Conservation (phyloP, 148 eudicot genomes). For the Chenopodium quinoa region DNA sequence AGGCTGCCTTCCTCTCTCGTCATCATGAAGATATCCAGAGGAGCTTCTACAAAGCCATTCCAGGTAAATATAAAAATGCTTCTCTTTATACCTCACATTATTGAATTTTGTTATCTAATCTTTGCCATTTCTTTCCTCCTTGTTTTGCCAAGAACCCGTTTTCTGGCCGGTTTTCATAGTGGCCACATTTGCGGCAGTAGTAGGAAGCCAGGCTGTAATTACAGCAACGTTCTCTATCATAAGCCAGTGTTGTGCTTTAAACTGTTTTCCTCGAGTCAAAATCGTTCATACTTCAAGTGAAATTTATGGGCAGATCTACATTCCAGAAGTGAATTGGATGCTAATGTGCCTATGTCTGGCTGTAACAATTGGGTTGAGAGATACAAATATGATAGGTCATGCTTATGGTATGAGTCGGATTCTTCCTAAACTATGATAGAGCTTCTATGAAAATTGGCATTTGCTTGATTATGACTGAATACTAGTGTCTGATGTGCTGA, state of each 20-base stretch:
- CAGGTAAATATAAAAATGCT: constrained; percentile 35
- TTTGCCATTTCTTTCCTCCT: background rate
- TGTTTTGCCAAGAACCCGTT: constrained; percentile 39
- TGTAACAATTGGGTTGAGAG: constrained; percentile 60
- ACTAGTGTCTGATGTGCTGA: background rate
- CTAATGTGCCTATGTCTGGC: constrained; percentile 65
- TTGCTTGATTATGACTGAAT: background rate
- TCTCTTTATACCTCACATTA: background rate
- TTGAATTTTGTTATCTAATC: background rate
- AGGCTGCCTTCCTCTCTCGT: constrained; percentile 63
- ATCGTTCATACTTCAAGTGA: constrained; percentile 64
- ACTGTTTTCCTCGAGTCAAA: constrained; percentile 63
- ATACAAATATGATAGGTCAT: constrained; percentile 62
- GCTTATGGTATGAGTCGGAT: constrained; percentile 49
- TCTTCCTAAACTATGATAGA: background rate
- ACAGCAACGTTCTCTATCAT: constrained; percentile 70
- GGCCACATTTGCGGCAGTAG: constrained; percentile 63
- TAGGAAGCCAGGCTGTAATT: constrained; percentile 69
- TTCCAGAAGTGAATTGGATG: constrained; percentile 69
- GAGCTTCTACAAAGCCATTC: constrained; percentile 65
- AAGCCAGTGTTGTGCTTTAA: constrained; percentile 61
- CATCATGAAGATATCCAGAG: constrained; percentile 58
- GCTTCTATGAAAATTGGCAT: background rate
- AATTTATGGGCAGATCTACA: constrained; percentile 64
- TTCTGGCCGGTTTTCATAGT: constrained; percentile 68